These are phyloP conservation scores for Colletotrichum eremochloae DNA, from an alignment of 2,329 filamentous ascomycete species.

Conservation along the genomic window DNA sequence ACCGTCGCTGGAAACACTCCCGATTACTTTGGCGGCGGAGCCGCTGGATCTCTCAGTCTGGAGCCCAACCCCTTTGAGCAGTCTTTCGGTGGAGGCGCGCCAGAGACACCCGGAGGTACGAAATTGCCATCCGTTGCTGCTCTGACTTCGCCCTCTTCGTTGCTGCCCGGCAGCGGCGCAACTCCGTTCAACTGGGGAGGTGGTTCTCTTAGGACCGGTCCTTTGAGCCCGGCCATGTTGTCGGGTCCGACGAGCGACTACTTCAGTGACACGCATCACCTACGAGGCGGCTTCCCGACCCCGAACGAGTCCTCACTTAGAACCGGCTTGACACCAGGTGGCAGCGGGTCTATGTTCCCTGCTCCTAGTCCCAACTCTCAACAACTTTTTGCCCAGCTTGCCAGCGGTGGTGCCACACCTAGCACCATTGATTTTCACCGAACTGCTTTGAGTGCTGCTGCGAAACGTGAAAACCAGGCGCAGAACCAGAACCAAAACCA, in stretches of 20 bases:
- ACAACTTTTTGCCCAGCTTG: slow-evolving; percentile 78
- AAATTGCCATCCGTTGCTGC: slow-evolving; percentile 91
- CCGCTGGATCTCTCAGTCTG: slow-evolving; percentile 71
- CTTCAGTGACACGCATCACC: slow-evolving; percentile 82
- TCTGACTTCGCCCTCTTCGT: slow-evolving; percentile 89
- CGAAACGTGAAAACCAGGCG: slow-evolving; percentile 67
- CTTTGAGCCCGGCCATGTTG: slow-evolving; percentile 96
- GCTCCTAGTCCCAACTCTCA: slow-evolving; percentile 89
- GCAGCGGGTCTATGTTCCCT: slow-evolving; percentile 97
- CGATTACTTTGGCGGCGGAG: slow-evolving; percentile 77
- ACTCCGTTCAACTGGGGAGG: slow-evolving; percentile 84
- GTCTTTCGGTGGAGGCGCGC: slow-evolving; percentile 79
- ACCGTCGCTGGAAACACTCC: slow-evolving; percentile 66
- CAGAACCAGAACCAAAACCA: slow-evolving; percentile 56
- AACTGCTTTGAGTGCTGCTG: slow-evolving; percentile 85
- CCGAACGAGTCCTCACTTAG: slow-evolving; percentile 96
- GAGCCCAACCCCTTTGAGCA: slow-evolving; percentile 98
- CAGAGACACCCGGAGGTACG: slow-evolving; percentile 85
- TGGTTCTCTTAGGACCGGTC: slow-evolving; percentile 89
- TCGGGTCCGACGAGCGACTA: slow-evolving; percentile 89
- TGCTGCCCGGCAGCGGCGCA: slow-evolving; percentile 79
- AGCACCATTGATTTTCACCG: slow-evolving; percentile 95
- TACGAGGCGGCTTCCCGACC: slow-evolving; percentile 89
- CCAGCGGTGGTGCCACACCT: slow-evolving; percentile 87
- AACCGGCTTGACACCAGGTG: slow-evolving; percentile 92